phyloP scores from a whole-genome alignment of 306 rosid genomes.

The Phaseolus lunatus region DNA sequence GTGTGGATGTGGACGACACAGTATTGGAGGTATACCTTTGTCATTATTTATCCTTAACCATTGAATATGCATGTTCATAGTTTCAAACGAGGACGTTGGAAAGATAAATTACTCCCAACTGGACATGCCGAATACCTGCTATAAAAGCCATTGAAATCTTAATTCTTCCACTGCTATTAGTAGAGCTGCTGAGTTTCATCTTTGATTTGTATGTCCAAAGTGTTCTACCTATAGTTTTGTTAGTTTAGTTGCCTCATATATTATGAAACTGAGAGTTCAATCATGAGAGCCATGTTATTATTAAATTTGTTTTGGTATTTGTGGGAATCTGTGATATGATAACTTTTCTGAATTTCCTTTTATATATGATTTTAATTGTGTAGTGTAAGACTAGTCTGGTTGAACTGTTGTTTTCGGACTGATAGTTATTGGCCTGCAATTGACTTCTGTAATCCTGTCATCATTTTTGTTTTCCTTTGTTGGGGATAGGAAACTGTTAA shows the following conservation, averaged over 20 bases:
- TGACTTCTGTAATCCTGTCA: constrained; percentile 11
- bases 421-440: constrained; percentile 11
- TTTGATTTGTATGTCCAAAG: constrained; percentile 9
- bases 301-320: constrained; percentile 8
- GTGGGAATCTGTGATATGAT: constrained; percentile 18
- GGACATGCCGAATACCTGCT: constrained; percentile 9
- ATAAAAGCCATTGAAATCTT: constrained; percentile 9
- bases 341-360: constrained; percentile 16
- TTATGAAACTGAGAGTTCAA: constrained; percentile 21
- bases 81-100: not conserved
- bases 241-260: not conserved
- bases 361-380: constrained; percentile 1
- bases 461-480: constrained; percentile 10
- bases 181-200: constrained; percentile 22
- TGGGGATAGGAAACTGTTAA: constrained; percentile 71
- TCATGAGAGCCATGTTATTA: constrained; percentile 12
- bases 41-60: constrained; percentile 25
- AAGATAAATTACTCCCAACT: constrained; percentile 1
- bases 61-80: constrained; percentile 2
- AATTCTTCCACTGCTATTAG: not conserved
- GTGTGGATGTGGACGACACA: constrained; percentile 80
- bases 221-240: not conserved
- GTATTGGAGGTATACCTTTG: constrained; percentile 68
- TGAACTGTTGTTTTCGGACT: constrained; percentile 15
- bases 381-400: constrained; percentile 15